Evolutionary conservation across 495 filamentous ascomycete species (phyloP), one percentile per base, ranked within the genome.

Genomic region (Lasiosphaeria miniovina): DNA sequence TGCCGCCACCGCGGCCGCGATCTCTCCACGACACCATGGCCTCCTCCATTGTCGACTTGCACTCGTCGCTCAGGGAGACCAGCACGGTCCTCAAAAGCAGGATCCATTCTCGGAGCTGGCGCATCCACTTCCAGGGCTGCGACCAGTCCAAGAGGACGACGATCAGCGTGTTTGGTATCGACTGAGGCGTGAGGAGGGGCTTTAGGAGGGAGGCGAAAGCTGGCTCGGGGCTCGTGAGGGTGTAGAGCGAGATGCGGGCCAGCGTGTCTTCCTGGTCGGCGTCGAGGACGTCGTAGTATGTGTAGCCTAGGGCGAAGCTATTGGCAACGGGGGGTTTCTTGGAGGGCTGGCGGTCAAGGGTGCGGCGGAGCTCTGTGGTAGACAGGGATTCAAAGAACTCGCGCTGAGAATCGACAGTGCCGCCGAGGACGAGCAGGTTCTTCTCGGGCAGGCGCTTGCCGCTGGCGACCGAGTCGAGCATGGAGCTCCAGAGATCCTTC

Each of bases 211-310:
- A 88, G 46, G 89, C 86, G 69, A 96, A 97, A 17, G 90, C 83
- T 38, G 86, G 85, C 36, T 88, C 89, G 9, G 92, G 90, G 68
- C 87, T 88, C 43, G 88, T 86, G 53, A 98, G 87, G 41, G 96
- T 86, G 76, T 96, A 94, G 40, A 96, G 80, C 15, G 92, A 96
- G 60, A 98, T 86, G 58, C 93, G 90, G 50, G 93, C 93, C 68
- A 98, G 82, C 33, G 87, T 92, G 78, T 97, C 93, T 84, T 98
- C 93, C 66, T 95, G 91, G 69, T 98, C 93, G 56, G 91, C 88
- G 77, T 97, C 93, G 36, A 96, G 77, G 45, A 98, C 91, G 76
- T 98, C 92, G 68, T 91, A 88, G 71, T 96, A 98, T 52, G 93
- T 96, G 73, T 97, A 97, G 51, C 93, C 93, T 55, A 98, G 75